Percentiles rank a stretch among this genome's conserved stretches.
Evolutionary conservation across 352 stramenopile genomes (phyloP).

Genomic region (Phytophthora rubi): DNA sequence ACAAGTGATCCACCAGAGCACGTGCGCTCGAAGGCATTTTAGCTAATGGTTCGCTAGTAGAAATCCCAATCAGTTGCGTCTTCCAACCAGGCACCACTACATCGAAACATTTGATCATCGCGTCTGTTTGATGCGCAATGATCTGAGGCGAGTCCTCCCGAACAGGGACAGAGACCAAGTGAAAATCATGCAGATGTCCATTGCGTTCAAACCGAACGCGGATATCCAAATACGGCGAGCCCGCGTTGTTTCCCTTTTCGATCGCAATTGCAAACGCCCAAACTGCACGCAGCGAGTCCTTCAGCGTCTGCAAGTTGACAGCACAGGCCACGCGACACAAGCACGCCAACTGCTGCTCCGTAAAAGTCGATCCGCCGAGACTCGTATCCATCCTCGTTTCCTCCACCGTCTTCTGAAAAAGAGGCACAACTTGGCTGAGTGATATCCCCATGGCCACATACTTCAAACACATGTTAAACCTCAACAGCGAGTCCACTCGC

Average conservation of each 20-base stretch:
- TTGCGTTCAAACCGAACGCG: slow-evolving; percentile 35
- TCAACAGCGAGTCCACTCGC: slow-evolving; percentile 32
- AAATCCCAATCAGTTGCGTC: slow-evolving; percentile 27
- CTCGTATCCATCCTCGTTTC: slow-evolving; percentile 32
- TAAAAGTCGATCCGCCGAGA: slow-evolving; percentile 19
- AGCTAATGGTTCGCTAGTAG: slow-evolving; percentile 12
- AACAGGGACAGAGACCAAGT: slow-evolving; percentile 36
- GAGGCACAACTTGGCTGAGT: slow-evolving; percentile 26
- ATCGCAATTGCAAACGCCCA: slow-evolving; percentile 36
- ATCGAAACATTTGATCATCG: slow-evolving; percentile 33
- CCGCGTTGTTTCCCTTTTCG: slow-evolving; percentile 25
- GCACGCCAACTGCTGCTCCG: slow-evolving; percentile 31
- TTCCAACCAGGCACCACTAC: slow-evolving; percentile 31
- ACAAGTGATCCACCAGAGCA: slow-evolving; percentile 19
- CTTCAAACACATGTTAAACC: slow-evolving; percentile 41
- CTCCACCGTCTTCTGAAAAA: slow-evolving; percentile 36
- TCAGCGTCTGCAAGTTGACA: slow-evolving; percentile 40
- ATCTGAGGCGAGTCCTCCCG: slow-evolving; percentile 29
- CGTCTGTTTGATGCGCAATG: slow-evolving; percentile 23
- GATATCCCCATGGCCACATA: slow-evolving; percentile 40
- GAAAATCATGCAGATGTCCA: slow-evolving; percentile 30
- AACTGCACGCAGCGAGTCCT: slow-evolving; percentile 28
- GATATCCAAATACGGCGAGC: slow-evolving; percentile 31
- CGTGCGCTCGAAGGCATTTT: slow-evolving; percentile 28
- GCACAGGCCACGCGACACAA: slow-evolving; percentile 39